Base-by-base conservation (phyloP, 1,284 basidiomycete species). In the Grifola frondosa region DNA sequence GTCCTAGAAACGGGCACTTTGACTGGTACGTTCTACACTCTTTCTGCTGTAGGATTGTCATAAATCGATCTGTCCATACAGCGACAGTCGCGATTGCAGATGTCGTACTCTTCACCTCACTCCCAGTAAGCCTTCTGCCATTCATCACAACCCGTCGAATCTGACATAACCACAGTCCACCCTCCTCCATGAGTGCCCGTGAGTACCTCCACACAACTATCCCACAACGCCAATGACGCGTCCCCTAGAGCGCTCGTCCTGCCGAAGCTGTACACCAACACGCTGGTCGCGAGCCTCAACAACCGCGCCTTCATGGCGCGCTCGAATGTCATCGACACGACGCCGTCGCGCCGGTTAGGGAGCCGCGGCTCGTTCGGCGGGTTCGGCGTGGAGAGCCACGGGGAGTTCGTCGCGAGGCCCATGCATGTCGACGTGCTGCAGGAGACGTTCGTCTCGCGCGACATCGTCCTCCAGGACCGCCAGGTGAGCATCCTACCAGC, bases 171-270 rank as follows among this genome's bases (percentile, higher is more conserved):
- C 10, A 24, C 16, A 36, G 21, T 7, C 23, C 6, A 29, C 25
- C 10, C 17, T 39, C 13, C n/a, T 39, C 4, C 37, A 39, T 22
- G 37, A 39, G 17, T 39, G 37, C 37, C 12, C 25, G 37, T 38
- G 30, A 13, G 37, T 38, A n/a, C 21, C 7, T 15, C 13, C 23
- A 6, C 21, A 15, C 22, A 34, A 34, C 23, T 4, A 11, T 11
- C 8, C 5, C 5, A 11, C 31, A 11, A 3, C n/a, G n/a, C n/a
- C 31, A 10, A 15, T 5, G 16, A 33, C n/a, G n/a, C n/a, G n/a
- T n/a, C n/a, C n/a, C n/a, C n/a, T 16, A 33, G 31, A 11, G 31
- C 31, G 12, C n/a, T 33, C 12, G 17, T 33, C 6, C 31, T 33
- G 7, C n/a, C 17, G n/a, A 33, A 33, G 31, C n/a, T 33, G 17